Percentiles rank a stretch among this genome's conserved stretches.
phyloP scores from a whole-genome alignment of 192 early-diverging fungal genomes.

The Obelidium mucronatum region DNA sequence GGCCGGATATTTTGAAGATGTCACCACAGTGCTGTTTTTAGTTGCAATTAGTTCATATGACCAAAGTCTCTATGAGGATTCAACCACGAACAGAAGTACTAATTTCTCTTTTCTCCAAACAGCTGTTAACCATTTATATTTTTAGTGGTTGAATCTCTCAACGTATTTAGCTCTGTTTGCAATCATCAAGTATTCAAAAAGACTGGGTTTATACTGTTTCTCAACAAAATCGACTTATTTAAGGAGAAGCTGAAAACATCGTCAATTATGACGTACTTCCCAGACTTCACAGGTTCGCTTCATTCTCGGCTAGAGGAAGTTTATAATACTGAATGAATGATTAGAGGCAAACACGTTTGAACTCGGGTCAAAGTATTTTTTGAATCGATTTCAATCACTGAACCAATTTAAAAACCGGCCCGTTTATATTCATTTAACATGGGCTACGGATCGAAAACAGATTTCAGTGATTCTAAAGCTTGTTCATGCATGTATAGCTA shows the following conservation, averaged over 20 bases:
- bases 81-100: background rate
- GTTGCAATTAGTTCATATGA: background rate
- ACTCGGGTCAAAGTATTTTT: slow-evolving; percentile 53
- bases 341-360: slow-evolving; percentile 55
- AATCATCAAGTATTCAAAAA: slow-evolving; percentile 1
- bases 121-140: background rate
- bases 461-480: slow-evolving; percentile 23
- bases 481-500: background rate
- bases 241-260: slow-evolving; percentile 29
- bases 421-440: slow-evolving; percentile 67
- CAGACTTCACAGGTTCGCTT: slow-evolving; percentile 11
- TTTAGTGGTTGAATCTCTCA: slow-evolving; percentile 1
- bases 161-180: background rate
- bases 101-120: background rate
- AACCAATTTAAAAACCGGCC: slow-evolving; percentile 48
- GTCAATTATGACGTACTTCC: slow-evolving; percentile 1
- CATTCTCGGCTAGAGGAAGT: no score
- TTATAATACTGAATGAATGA: no score
- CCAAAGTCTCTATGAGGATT: background rate
- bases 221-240: slow-evolving; percentile 51
- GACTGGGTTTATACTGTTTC: slow-evolving; percentile 39
- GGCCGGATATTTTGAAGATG: slow-evolving; percentile 12
- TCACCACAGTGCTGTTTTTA: background rate
- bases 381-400: slow-evolving; percentile 46
- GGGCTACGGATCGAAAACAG: slow-evolving; percentile 66